Conservation (phyloP, 257 asterid species). For the Plectranthus barbatus region DNA sequence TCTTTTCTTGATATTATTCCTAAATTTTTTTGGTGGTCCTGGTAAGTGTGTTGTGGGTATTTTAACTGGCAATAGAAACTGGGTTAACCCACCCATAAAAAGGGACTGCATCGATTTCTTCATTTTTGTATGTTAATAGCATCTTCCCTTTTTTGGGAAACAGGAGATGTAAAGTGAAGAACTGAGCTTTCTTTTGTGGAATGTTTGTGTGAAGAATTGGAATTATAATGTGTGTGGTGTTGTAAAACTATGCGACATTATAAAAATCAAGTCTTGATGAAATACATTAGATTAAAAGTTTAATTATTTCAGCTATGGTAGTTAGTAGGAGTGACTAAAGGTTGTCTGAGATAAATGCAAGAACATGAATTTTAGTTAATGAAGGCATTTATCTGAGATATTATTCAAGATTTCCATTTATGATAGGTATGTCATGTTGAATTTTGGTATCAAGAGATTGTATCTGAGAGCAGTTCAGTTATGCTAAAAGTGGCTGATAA, state of each 20-base stretch:
- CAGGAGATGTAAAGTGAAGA: neutral
- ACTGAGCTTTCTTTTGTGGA: neutral
- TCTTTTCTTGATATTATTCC: neutral
- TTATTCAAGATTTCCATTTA: neutral
- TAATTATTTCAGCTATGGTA: neutral
- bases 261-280: neutral
- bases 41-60: neutral
- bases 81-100: neutral
- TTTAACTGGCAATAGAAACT: neutral
- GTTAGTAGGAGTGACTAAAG: neutral
- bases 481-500: neutral
- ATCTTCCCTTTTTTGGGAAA: neutral
- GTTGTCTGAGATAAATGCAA: neutral
- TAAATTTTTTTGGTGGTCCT: neutral
- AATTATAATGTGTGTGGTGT: neutral
- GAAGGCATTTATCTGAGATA: neutral
- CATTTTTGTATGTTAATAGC: too few species aligned
- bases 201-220: neutral
- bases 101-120: neutral
- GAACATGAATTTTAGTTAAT: neutral
- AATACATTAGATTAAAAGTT: neutral
- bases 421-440: neutral
- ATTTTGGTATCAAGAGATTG: neutral
- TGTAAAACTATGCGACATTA: neutral
- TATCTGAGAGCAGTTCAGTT: neutral